Evolutionary conservation across 176 grass and related monocot species (phyloP).

Genomic region (Areca catechu): DNA sequence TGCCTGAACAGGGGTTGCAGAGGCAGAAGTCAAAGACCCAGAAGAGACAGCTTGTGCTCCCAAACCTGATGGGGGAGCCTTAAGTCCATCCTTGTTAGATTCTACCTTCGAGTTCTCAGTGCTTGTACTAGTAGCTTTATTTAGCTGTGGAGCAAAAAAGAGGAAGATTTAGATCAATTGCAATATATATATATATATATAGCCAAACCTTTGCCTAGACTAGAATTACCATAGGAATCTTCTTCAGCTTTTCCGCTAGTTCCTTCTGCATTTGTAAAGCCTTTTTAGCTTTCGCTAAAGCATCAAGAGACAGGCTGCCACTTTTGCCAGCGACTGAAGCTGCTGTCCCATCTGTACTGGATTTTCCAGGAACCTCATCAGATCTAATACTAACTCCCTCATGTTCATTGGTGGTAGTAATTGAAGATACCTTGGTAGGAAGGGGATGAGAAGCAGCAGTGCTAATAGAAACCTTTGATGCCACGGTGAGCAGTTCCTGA

Average conservation of each 20-base stretch:
- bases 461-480: conserved; percentile 33
- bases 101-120: conserved; percentile 25
- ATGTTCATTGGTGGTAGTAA: conserved; percentile 96
- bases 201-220: not conserved
- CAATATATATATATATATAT: not conserved
- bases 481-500: conserved; percentile 41
- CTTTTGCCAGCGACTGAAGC: conserved; percentile 55
- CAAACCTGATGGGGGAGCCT: conserved; percentile 16
- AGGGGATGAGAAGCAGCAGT: conserved; percentile 31
- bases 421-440: conserved; percentile 88
- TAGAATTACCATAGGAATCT: conserved; percentile 53
- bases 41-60: conserved; percentile 18
- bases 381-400: conserved; percentile 99
- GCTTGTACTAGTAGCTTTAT: conserved; percentile 40
- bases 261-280: conserved; percentile 93
- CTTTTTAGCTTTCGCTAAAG: conserved; percentile 99
- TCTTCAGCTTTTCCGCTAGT: conserved; percentile 81
- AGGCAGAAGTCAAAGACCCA: conserved; percentile 15
- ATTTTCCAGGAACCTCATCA: conserved; percentile 99
- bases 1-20: conserved; percentile 20
- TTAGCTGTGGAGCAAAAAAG: conserved; percentile 38
- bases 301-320: conserved; percentile 88
- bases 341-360: conserved; percentile 97
- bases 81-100: conserved; percentile 43
- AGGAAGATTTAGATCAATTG: conserved; percentile 10